phyloP scores from a whole-genome alignment of 495 filamentous ascomycete genomes.

The Hypoxylon perforatum region DNA sequence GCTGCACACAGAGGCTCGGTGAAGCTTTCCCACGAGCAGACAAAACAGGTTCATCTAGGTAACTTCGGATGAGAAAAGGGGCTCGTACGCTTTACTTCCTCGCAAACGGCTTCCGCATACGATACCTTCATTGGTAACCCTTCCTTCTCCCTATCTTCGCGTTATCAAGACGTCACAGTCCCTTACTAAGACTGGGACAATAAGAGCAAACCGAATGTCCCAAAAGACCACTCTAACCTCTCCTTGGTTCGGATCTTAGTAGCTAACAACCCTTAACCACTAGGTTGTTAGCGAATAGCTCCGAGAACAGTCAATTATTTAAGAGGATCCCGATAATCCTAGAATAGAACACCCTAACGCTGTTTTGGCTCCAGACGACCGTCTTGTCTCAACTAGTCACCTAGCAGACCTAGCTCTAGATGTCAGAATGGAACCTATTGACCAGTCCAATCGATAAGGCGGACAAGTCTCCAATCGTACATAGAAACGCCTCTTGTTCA shows the following conservation, averaged over 20 bases:
- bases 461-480: slow-evolving; percentile 11
- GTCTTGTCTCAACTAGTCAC: not conserved
- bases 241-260: not conserved
- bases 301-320: not conserved
- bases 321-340: not conserved
- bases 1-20: slow-evolving; percentile 28
- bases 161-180: not conserved
- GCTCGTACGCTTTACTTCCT: not conserved
- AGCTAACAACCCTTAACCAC: not conserved
- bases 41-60: slow-evolving; percentile 17
- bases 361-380: slow-evolving; percentile 13
- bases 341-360: slow-evolving; percentile 27
- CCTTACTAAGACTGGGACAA: not conserved
- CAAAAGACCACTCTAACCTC: not conserved
- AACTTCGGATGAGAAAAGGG: slow-evolving; percentile 16
- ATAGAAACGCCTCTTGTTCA: too few relatives aligned
- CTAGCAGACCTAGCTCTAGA: not conserved
- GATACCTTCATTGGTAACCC: too few relatives aligned
- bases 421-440: not conserved
- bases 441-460: slow-evolving; percentile 10
- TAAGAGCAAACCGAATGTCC: not conserved
- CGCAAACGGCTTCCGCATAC: too few relatives aligned
- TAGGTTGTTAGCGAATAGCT: not conserved
- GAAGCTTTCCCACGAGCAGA: slow-evolving; percentile 26
- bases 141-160: too few relatives aligned